These are phyloP conservation scores for Sporothrix protearum DNA, from an alignment of 2,329 filamentous ascomycete genomes.

Conservation along the genomic window DNA sequence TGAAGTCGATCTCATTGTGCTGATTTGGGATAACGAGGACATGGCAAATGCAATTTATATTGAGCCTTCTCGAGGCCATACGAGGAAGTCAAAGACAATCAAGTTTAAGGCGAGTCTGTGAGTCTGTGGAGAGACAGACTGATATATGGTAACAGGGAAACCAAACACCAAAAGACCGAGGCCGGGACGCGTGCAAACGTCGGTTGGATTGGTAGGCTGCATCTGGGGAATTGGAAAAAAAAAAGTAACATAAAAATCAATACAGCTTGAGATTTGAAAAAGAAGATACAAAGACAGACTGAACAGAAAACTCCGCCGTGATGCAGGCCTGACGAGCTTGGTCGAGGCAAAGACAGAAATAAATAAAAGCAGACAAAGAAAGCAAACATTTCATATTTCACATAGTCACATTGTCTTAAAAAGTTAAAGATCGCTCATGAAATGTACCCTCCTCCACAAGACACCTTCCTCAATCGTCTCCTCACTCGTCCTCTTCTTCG, in stretches of 20 bases:
- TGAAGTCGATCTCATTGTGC: neutral
- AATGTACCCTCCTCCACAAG: too few relatives aligned
- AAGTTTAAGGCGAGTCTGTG: neutral
- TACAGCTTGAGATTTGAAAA: neutral
- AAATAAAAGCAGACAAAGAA: neutral
- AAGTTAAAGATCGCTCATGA: neutral
- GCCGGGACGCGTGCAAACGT: neutral
- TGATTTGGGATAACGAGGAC: neutral
- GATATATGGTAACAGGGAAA: neutral
- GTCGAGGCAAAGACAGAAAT: neutral
- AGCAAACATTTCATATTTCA: neutral
- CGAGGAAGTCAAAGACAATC: neutral
- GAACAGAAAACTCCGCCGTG: neutral
- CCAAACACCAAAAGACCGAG: neutral
- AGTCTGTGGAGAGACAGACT: neutral
- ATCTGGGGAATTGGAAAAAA: constrained; percentile 9
- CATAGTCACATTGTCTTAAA: neutral
- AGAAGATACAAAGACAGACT: neutral
- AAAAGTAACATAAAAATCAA: neutral
- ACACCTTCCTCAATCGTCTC: neutral
- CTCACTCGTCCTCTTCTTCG: constrained; percentile 59
- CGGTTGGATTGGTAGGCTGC: neutral
- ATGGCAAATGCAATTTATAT: neutral
- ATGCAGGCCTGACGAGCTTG: neutral
- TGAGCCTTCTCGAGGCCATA: neutral